A percentile compares a stretch with the other conserved stretches of the same genome.
Conservation (phyloP, 495 filamentous ascomycete genomes). For the Chaetomidium leptoderma region DNA sequence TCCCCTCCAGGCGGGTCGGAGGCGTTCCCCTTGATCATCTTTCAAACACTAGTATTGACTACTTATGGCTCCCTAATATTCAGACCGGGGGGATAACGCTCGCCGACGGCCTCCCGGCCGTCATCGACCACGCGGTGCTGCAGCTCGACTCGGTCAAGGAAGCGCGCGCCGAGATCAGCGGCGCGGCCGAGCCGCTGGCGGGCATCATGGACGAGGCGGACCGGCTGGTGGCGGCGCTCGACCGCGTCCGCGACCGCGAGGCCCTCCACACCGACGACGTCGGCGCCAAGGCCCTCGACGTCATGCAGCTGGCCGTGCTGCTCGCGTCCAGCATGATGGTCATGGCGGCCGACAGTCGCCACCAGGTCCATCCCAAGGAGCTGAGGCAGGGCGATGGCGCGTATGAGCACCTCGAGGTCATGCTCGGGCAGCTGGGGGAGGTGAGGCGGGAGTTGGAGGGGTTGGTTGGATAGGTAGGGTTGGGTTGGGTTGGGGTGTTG, state of each 20-base stretch:
- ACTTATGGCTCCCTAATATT: too few species aligned
- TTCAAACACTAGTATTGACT: too few species aligned
- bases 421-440: constrained; percentile 6
- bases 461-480: constrained; percentile 5
- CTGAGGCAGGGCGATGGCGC: neutral
- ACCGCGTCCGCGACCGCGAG: neutral
- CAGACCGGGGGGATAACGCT: too few species aligned
- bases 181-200: neutral
- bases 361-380: too few species aligned
- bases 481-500: constrained; percentile 13
- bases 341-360: constrained; percentile 24
- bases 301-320: constrained; percentile 12
- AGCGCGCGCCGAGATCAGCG: neutral
- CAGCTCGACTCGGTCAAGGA: too few species aligned
- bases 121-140: too few species aligned
- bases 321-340: constrained; percentile 8
- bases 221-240: neutral
- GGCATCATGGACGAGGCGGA: neutral
- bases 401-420: constrained; percentile 10
- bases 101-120: too few species aligned
- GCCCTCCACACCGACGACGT: constrained; percentile 18
- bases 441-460: constrained; percentile 6
- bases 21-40: too few species aligned
- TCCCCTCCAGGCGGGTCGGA: too few species aligned
- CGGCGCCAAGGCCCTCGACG: neutral